phyloP scores from a whole-genome alignment of 257 asterid genomes.

The Capsicum pubescens region DNA sequence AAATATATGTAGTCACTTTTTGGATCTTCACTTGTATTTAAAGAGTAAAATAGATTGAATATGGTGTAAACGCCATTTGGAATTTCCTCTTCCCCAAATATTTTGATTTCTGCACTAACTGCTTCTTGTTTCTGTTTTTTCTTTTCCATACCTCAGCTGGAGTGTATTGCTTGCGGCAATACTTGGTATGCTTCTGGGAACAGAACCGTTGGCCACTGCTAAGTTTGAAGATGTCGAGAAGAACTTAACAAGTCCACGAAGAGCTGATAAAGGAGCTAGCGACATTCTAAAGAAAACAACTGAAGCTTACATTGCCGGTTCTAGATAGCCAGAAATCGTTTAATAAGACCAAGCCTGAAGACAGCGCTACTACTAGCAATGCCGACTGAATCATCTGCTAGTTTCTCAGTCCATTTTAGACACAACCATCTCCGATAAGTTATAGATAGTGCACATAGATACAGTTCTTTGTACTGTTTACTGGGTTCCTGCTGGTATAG shows the following conservation, averaged over 20 bases:
- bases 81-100: background rate
- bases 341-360: conserved; percentile 42
- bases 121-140: background rate
- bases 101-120: background rate
- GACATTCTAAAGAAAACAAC: conserved; percentile 57
- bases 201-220: conserved; percentile 70
- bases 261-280: conserved; percentile 41
- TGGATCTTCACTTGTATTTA: background rate
- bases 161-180: conserved; percentile 78
- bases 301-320: conserved; percentile 50
- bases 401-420: background rate
- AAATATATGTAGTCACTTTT: background rate
- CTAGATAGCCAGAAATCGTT: conserved; percentile 55
- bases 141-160: conserved; percentile 55
- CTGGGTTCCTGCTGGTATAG: background rate
- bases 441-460: background rate
- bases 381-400: background rate
- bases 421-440: background rate
- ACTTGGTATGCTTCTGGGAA: conserved; percentile 76
- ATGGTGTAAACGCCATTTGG: background rate
- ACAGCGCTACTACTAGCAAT: conserved; percentile 29
- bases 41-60: background rate
- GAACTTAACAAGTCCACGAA: conserved; percentile 65
- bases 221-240: conserved; percentile 73
- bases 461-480: background rate